These are phyloP conservation scores for Zangia roseola DNA, from an alignment of 768 basidiomycete genomes.

Conservation along the genomic window DNA sequence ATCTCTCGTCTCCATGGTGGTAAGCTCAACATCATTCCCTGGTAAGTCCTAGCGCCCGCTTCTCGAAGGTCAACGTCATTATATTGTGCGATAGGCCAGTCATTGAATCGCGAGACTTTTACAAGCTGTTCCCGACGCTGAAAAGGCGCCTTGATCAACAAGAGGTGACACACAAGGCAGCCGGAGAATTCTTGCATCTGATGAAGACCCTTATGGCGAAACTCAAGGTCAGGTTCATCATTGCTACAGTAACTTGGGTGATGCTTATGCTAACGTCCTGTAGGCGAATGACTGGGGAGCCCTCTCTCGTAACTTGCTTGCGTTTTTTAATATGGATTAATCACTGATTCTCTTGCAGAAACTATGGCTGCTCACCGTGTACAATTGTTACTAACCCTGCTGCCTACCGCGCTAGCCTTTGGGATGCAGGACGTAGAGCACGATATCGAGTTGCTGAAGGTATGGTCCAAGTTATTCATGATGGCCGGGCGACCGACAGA, in stretches of 20 bases:
- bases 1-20: constrained; percentile 58
- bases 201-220: constrained; percentile 68
- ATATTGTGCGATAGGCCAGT: constrained; percentile 38
- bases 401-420: constrained; percentile 47
- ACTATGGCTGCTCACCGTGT: constrained; percentile 47
- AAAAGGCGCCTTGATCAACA: constrained; percentile 49
- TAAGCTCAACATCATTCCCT: constrained; percentile 55
- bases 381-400: constrained; percentile 38
- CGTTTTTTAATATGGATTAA: not conserved
- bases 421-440: constrained; percentile 49
- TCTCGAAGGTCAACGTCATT: not conserved
- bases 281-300: constrained; percentile 66
- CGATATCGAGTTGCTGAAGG: constrained; percentile 50
- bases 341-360: constrained; percentile 29
- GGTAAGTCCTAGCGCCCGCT: constrained; percentile 31
- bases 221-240: constrained; percentile 45
- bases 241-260: not conserved
- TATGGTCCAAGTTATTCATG: constrained; percentile 11
- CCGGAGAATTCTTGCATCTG: constrained; percentile 52
- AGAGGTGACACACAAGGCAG: constrained; percentile 45
- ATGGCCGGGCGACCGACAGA: not conserved
- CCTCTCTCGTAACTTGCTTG: constrained; percentile 49
- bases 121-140: constrained; percentile 47
- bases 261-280: constrained; percentile 3
- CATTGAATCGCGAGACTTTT: constrained; percentile 60